Conservation (phyloP, 768 basidiomycete species). For the Artomyces pyxidatus region DNA sequence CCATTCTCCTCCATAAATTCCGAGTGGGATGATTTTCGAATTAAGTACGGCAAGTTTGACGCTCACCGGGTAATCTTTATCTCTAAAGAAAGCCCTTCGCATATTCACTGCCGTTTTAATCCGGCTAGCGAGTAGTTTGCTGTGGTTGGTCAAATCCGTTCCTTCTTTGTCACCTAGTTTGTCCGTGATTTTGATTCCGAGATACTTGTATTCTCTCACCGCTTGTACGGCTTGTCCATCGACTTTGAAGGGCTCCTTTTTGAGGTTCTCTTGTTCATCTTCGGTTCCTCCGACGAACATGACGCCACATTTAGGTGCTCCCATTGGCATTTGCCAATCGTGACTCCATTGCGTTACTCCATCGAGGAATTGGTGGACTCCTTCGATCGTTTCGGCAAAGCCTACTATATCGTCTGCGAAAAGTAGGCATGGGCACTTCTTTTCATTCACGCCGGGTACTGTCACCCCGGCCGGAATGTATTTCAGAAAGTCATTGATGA, state of each 20-base stretch:
- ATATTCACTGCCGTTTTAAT: neutral
- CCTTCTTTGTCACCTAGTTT: neutral
- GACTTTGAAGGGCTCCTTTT: neutral
- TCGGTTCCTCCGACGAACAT: neutral
- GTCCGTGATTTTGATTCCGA: slow-evolving; percentile 26
- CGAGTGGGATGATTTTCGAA: neutral
- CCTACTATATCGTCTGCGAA: neutral
- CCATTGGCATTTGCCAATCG: neutral
- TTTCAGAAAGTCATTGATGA: slow-evolving; percentile 5
- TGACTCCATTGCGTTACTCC: neutral
- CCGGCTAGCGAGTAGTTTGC: neutral
- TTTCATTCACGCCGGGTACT: neutral
- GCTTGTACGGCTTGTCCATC: neutral
- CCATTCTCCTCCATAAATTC: slow-evolving; percentile 11
- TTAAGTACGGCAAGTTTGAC: neutral
- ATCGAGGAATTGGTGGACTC: neutral
- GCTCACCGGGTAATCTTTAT: neutral
- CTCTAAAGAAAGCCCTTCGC: neutral
- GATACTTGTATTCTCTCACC: slow-evolving; percentile 27
- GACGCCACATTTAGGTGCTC: neutral
- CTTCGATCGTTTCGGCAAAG: neutral
- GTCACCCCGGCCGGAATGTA: neutral
- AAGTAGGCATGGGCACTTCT: neutral
- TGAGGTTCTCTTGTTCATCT: neutral
- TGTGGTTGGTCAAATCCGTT: neutral